Evolutionary conservation across 225 moss, liverwort and hornwort species (phyloP).

Genomic region (Takakia lepidozioides): DNA sequence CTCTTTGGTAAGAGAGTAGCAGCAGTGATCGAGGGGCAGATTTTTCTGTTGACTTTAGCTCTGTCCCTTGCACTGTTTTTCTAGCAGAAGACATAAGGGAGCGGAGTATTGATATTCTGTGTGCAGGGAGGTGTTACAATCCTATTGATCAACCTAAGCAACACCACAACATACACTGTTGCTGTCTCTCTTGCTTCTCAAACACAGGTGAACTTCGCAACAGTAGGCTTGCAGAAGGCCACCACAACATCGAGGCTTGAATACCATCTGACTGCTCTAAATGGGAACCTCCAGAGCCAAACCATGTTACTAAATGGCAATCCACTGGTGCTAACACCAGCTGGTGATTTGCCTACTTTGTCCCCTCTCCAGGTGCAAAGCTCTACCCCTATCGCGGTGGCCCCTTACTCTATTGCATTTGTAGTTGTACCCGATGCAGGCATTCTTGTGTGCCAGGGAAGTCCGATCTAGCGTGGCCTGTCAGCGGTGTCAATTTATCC

Average conservation of each 20-base stretch:
- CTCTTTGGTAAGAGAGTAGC: too few relatives aligned
- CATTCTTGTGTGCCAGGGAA: too few relatives aligned
- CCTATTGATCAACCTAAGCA: slow-evolving; percentile 66
- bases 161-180: slow-evolving; percentile 40
- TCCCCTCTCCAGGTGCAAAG: slow-evolving; percentile 25
- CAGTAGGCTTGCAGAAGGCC: background rate
- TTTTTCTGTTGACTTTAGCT: too few relatives aligned
- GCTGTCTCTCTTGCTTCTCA: too few relatives aligned
- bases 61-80: too few relatives aligned
- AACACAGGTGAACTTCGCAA: too few relatives aligned
- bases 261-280: slow-evolving; percentile 58
- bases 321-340: slow-evolving; percentile 35
- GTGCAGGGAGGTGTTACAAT: slow-evolving; percentile 70
- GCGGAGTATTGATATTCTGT: background rate
- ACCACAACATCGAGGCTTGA: slow-evolving; percentile 28
- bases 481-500: too few relatives aligned
- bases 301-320: slow-evolving; percentile 53
- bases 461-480: too few relatives aligned
- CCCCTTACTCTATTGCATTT: slow-evolving; percentile 56
- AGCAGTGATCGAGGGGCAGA: too few relatives aligned
- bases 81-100: too few relatives aligned
- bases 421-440: slow-evolving; percentile 39
- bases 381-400: slow-evolving; percentile 43
- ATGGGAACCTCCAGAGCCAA: slow-evolving; percentile 46
- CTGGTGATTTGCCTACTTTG: slow-evolving; percentile 45